phyloP scores from a whole-genome alignment of 352 stramenopile species.

The Thalassiosira livingstoniorum region DNA sequence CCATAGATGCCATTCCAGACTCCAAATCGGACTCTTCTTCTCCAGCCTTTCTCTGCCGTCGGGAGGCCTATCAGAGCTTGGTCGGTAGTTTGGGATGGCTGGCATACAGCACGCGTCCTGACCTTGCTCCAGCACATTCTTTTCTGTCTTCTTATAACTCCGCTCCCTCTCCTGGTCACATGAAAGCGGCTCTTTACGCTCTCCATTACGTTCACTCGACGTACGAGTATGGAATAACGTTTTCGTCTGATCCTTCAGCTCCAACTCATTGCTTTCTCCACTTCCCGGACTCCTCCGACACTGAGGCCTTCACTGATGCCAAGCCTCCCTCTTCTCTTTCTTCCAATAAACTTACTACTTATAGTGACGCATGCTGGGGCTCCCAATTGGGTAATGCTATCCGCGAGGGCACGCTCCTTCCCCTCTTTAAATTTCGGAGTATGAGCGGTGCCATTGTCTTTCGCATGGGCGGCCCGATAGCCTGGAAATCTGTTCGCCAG shows the following conservation, averaged over 20 bases:
- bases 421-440: constrained; percentile 16
- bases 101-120: neutral
- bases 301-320: constrained; percentile 6
- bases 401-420: neutral
- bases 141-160: constrained; percentile 13
- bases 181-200: neutral
- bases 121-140: constrained; percentile 1
- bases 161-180: neutral
- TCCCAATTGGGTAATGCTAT: constrained; percentile 21
- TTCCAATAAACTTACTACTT: neutral
- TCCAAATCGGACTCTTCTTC: neutral
- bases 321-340: neutral
- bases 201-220: constrained; percentile 3
- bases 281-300: constrained; percentile 6
- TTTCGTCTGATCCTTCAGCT: neutral
- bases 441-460: constrained; percentile 28
- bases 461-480: neutral
- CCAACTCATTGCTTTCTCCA: neutral
- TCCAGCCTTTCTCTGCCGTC: neutral
- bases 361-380: constrained; percentile 1
- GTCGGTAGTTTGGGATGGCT: constrained; percentile 16
- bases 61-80: neutral
- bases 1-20: constrained; percentile 29
- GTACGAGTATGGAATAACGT: constrained; percentile 1
- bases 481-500: constrained; percentile 11